phyloP scores from a whole-genome alignment of 768 basidiomycete species.

The Mycena epipterygia region DNA sequence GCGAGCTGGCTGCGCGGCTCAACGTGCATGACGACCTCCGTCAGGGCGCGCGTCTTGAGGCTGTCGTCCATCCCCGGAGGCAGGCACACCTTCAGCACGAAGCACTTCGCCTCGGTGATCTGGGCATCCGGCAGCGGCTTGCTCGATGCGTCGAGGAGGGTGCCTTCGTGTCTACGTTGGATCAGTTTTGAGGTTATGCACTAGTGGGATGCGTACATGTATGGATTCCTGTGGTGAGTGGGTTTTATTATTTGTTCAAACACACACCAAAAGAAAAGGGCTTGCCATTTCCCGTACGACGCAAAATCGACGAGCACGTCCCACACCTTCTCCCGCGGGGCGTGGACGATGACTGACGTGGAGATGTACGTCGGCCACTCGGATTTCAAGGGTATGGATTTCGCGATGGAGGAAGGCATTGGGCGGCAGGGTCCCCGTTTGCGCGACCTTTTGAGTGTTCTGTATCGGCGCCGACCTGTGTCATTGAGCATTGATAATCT shows the following conservation, averaged over 20 bases:
- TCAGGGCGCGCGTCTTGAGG: conserved; percentile 20
- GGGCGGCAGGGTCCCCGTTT: too few species aligned
- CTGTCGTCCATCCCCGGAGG: conserved; percentile 27
- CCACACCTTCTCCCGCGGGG: conserved; percentile 24
- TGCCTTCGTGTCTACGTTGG: conserved; percentile 6
- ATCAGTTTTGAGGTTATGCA: background rate
- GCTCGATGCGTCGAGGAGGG: conserved; percentile 5
- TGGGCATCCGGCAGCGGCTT: background rate
- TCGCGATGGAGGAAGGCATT: too few species aligned
- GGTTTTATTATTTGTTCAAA: too few species aligned
- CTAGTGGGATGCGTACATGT: background rate
- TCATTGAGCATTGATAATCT: too few species aligned
- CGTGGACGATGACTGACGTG: conserved; percentile 13
- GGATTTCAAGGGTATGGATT: conserved; percentile 13
- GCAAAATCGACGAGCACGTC: conserved; percentile 19
- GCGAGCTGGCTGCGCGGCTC: conserved; percentile 3
- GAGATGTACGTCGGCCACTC: conserved; percentile 22
- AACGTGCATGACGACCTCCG: conserved; percentile 15
- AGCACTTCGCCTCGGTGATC: background rate
- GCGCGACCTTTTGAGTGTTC: too few species aligned
- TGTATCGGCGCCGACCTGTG: too few species aligned
- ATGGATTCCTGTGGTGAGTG: conserved; percentile 23
- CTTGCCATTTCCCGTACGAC: conserved; percentile 13
- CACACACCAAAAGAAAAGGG: too few species aligned
- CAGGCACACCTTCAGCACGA: conserved; percentile 15